These are phyloP conservation scores for Chamaecrista fasciculata DNA, from an alignment of 306 rosid species.

Conservation along the genomic window DNA sequence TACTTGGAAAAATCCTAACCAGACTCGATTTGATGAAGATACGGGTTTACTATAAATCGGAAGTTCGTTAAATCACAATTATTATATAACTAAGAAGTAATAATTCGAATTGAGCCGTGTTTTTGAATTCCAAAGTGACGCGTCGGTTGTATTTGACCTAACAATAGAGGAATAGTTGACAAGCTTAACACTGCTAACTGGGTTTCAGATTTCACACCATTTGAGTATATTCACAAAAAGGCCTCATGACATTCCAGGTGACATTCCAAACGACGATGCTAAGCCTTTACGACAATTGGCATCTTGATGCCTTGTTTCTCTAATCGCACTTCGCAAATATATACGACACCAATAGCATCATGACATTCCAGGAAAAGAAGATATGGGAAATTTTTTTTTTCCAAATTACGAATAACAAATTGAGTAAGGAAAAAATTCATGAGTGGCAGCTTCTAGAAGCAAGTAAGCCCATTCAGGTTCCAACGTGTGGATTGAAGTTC, in stretches of 20 bases:
- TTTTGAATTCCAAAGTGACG: background rate
- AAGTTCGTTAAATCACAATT: constrained; percentile 1
- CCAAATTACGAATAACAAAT: background rate
- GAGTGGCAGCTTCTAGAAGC: constrained; percentile 16
- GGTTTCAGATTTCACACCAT: constrained; percentile 30
- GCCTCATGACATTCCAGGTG: too few species aligned
- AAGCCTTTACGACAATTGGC: background rate
- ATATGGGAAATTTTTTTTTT: background rate
- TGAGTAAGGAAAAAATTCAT: background rate
- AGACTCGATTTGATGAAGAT: constrained; percentile 8
- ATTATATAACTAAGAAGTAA: too few species aligned
- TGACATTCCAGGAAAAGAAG: background rate
- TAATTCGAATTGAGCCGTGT: background rate
- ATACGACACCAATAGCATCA: background rate
- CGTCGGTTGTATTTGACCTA: background rate
- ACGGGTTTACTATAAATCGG: background rate
- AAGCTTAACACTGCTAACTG: constrained; percentile 9
- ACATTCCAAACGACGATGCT: constrained; percentile 25
- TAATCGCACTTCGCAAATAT: background rate
- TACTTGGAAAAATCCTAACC: background rate
- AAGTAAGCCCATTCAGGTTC: background rate
- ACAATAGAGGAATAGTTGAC: background rate
- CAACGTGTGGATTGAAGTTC: background rate
- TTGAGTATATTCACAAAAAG: constrained; percentile 25
- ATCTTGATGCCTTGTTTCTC: background rate